phyloP scores from a whole-genome alignment of 129 eudicot genomes.

The Erigeron canadensis region DNA sequence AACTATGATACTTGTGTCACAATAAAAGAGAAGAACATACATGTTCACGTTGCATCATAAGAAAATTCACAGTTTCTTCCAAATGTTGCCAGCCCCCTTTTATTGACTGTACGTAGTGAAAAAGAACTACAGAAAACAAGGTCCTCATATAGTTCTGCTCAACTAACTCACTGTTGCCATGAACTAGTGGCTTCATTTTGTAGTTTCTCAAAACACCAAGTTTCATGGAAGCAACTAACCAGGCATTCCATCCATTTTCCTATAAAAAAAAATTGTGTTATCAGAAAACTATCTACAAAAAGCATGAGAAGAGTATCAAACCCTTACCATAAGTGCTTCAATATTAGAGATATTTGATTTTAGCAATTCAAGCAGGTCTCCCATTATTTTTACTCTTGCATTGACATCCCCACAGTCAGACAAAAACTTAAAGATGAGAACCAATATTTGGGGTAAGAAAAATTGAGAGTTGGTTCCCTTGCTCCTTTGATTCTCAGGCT shows the following conservation, averaged over 20 bases:
- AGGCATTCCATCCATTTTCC: conserved; percentile 95
- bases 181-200: conserved; percentile 41
- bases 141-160: conserved; percentile 64
- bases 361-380: conserved; percentile 84
- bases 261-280: conserved; percentile 23
- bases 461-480: conserved; percentile 68
- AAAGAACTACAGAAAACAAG: conserved; percentile 73
- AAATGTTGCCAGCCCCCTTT: conserved; percentile 98
- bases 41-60: conserved; percentile 67
- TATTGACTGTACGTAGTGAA: conserved; percentile 58
- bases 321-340: conserved; percentile 85
- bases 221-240: conserved; percentile 75
- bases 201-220: conserved; percentile 73
- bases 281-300: not conserved
- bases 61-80: conserved; percentile 89
- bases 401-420: conserved; percentile 66
- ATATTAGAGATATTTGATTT: conserved; percentile 86
- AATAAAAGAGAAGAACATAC: conserved; percentile 41
- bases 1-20: not conserved
- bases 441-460: conserved; percentile 80
- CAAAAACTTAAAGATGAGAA: conserved; percentile 80
- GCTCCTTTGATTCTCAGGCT: conserved; percentile 58
- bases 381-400: conserved; percentile 66
- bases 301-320: not conserved
- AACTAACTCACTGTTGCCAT: conserved; percentile 37